phyloP scores from a whole-genome alignment of 2,329 filamentous ascomycete species.

The Coniochaeta sp. region DNA sequence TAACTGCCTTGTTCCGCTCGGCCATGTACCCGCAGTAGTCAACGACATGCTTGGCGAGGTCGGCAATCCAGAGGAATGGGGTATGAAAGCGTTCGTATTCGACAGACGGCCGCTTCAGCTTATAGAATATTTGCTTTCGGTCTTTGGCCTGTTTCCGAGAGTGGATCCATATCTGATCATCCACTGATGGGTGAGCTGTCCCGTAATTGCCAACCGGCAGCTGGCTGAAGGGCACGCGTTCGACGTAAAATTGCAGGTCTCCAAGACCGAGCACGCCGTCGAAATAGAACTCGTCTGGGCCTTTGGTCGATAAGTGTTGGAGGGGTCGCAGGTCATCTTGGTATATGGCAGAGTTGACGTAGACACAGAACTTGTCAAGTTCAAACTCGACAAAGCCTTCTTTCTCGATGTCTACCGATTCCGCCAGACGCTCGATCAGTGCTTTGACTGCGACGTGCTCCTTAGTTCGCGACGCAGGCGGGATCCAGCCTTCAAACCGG shows the following conservation, averaged over 20 bases:
- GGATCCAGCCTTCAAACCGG: constrained; percentile 17
- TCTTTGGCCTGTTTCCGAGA: constrained; percentile 37
- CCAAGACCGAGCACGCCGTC: constrained; percentile 52
- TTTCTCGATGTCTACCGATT: constrained; percentile 8
- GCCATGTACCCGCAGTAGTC: constrained; percentile 49
- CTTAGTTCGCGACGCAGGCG: constrained; percentile 12
- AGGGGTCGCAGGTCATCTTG: constrained; percentile 47
- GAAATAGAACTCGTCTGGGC: constrained; percentile 39
- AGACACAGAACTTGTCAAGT: constrained; percentile 53
- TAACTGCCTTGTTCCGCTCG: constrained; percentile 27
- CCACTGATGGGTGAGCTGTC: constrained; percentile 35
- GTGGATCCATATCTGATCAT: constrained; percentile 56
- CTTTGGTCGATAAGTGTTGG: constrained; percentile 39
- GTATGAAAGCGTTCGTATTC: constrained; percentile 58
- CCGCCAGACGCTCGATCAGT: constrained; percentile 18
- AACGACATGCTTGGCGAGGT: constrained; percentile 64
- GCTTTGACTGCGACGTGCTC: constrained; percentile 24
- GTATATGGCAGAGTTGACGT: constrained; percentile 30
- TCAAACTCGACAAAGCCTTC: constrained; percentile 38
- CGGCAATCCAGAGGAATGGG: constrained; percentile 64
- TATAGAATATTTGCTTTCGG: constrained; percentile 59
- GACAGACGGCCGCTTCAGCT: constrained; percentile 43
- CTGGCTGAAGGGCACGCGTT: constrained; percentile 45
- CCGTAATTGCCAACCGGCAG: constrained; percentile 64
- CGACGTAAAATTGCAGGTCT: constrained; percentile 39